Evolutionary conservation across 106 monocot species (phyloP), one percentile per base, ranked within the genome.

Genomic region (Ottelia alismoides): DNA sequence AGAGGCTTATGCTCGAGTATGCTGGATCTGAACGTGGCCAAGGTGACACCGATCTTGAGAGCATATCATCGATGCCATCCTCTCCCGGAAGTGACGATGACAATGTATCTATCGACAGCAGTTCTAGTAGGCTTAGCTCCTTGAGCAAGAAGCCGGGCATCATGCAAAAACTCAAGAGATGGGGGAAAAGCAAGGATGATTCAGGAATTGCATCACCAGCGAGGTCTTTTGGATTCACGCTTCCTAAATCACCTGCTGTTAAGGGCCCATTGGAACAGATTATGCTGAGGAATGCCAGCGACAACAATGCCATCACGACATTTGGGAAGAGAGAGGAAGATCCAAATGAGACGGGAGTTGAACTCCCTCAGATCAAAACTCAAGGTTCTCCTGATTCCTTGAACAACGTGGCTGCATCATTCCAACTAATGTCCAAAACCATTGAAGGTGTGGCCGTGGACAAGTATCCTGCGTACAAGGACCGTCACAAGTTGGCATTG

Each of bases 1-100:
- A 88, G 52, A 49, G 63, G 25, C 71, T 94, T n/a, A 70, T 94
- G 84, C 30, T 71, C 32, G 94, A 96, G 47, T 96, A 84, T 66
- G 94, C 94, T 30, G 94, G 88, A 53, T 96, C 94, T 25, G 94
- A 96, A 63, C 88, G 88, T 25, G 94, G 84, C 2, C 88, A 96
- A 53, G 92, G 80, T 0, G 94, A 96, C 48, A 96, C 94, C 0
- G 94, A 96, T 69, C 55, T 74, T 24, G 94, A 96, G 10, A 88
- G 84, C 32, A 61, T 75, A 31, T 78, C 83, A 12, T 90, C 90
- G 0, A 47, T 46, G 27, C 83, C 77, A n/a, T 84, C 90, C 11
- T 96, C 94, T 18, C 81, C 81, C 7, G 88, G 78, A 26, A 96
- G 94, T 20, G 94, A 88, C 20, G 94, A 96, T 46, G 94, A 96